A percentile compares a stretch with the other conserved stretches of the same genome.
Evolutionary conservation across 2,329 filamentous ascomycete genomes (phyloP).

Genomic region (Aureobasidium sp.): DNA sequence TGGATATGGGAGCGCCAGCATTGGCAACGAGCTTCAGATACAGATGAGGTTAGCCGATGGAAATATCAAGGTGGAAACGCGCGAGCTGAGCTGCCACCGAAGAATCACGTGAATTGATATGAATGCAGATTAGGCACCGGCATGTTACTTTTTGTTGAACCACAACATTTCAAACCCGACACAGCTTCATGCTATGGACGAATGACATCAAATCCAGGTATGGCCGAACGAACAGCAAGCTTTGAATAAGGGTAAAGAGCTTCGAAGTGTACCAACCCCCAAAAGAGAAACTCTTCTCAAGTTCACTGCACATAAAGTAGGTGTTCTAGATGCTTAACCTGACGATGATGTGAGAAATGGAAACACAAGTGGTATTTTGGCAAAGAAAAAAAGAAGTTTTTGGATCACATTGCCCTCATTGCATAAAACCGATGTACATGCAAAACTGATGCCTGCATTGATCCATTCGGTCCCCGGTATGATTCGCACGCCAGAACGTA

Average conservation of each 20-base stretch:
- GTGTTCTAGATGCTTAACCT: not conserved
- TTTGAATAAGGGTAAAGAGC: no score
- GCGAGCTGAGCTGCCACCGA: not conserved
- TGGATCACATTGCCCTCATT: conserved; percentile 18
- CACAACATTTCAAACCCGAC: not conserved
- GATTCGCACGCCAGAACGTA: conserved; percentile 18
- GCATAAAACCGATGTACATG: conserved; percentile 19
- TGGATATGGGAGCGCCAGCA: no score
- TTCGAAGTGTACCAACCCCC: not conserved
- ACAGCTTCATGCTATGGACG: no score
- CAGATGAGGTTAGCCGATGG: not conserved
- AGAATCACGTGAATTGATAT: not conserved
- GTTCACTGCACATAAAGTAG: not conserved
- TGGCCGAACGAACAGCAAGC: no score
- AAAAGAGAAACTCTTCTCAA: not conserved
- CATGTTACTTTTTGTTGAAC: no score
- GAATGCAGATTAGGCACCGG: not conserved
- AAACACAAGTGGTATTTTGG: conserved; percentile 14
- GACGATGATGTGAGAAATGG: not conserved
- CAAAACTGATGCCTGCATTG: conserved; percentile 16
- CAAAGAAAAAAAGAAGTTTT: conserved; percentile 17
- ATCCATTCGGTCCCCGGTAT: conserved; percentile 17
- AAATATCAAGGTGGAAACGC: not conserved
- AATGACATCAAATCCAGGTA: no score
- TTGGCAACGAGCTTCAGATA: not conserved